Percentiles rank a stretch among this genome's conserved stretches.
These are phyloP conservation scores for Exophiala lecanii-corni DNA, from an alignment of 2,329 filamentous ascomycete genomes.

Conservation along the genomic window DNA sequence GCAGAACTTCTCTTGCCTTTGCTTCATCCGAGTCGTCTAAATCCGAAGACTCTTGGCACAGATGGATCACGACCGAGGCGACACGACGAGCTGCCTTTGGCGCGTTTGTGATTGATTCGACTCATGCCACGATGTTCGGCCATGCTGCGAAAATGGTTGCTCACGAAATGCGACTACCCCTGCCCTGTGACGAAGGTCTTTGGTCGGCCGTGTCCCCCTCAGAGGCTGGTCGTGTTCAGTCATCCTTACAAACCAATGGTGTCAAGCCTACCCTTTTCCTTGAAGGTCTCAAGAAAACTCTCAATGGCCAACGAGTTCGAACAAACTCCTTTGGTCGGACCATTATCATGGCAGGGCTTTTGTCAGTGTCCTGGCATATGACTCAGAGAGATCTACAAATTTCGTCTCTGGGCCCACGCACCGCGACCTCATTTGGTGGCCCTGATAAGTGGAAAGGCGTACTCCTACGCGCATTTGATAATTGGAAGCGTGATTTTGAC, in stretches of 20 bases:
- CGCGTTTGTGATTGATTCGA: slow-evolving; percentile 91
- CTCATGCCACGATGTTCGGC: slow-evolving; percentile 96
- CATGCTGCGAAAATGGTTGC: slow-evolving; percentile 96
- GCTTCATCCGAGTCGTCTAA: slow-evolving; percentile 55
- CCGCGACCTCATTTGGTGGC: slow-evolving; percentile 73
- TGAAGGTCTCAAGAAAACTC: slow-evolving; percentile 81
- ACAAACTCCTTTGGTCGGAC: slow-evolving; percentile 93
- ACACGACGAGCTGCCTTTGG: slow-evolving; percentile 86
- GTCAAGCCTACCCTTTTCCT: slow-evolving; percentile 83
- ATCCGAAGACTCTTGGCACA: slow-evolving; percentile 87
- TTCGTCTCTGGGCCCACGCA: slow-evolving; percentile 65
- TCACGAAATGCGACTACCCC: slow-evolving; percentile 83
- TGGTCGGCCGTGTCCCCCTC: slow-evolving; percentile 87
- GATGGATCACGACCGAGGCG: slow-evolving; percentile 92
- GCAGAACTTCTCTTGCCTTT: slow-evolving; percentile 34
- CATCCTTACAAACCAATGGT: slow-evolving; percentile 72
- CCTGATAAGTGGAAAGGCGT: slow-evolving; percentile 87
- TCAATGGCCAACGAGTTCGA: slow-evolving; percentile 77
- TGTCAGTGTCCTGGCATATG: slow-evolving; percentile 97
- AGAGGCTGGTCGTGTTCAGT: slow-evolving; percentile 80
- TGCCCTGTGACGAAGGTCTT: slow-evolving; percentile 87
- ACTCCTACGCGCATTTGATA: slow-evolving; percentile 82
- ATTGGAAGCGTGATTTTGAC: slow-evolving; percentile 91
- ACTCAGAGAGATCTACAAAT: slow-evolving; percentile 93
- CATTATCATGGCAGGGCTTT: slow-evolving; percentile 86